phyloP scores from a whole-genome alignment of 768 basidiomycete genomes.

The Trichaptum fuscoviolaceum region DNA sequence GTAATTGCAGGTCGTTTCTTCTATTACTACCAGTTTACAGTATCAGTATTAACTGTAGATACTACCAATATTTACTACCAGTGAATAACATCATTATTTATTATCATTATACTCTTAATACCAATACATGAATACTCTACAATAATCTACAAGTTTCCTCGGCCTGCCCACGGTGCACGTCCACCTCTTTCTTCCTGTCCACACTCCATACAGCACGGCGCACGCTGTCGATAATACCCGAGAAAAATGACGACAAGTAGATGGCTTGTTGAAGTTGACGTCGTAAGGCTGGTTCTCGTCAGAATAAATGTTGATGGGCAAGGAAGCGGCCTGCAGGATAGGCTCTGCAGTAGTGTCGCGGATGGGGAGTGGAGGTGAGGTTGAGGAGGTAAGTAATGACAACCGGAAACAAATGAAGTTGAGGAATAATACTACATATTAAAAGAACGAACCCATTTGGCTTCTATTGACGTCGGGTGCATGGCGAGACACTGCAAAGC shows the following conservation, averaged over 20 bases:
- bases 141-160: conserved; percentile 76
- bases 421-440: background rate
- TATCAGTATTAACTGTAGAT: too few species aligned
- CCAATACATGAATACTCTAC: too few species aligned
- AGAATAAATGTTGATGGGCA: conserved; percentile 88
- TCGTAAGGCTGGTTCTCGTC: conserved; percentile 83
- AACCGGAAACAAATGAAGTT: conserved; percentile 29
- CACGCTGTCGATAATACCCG: conserved; percentile 52
- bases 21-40: too few species aligned
- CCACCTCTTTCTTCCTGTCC: conserved; percentile 62
- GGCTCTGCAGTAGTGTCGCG: conserved; percentile 55
- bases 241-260: conserved; percentile 52
- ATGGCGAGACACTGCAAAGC: conserved; percentile 83
- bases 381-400: conserved; percentile 67
- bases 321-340: conserved; percentile 72
- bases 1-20: too few species aligned
- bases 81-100: too few species aligned
- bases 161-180: conserved; percentile 57
- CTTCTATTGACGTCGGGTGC: conserved; percentile 52
- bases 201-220: conserved; percentile 59
- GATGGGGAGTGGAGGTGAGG: conserved; percentile 44
- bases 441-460: conserved; percentile 48
- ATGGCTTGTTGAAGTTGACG: conserved; percentile 63
- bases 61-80: too few species aligned
- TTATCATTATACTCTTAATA: too few species aligned